Percentiles rank a stretch among this genome's conserved stretches.
Conservation (phyloP, 1,139 yeast species). For the Yamadazyma friedrichii region DNA sequence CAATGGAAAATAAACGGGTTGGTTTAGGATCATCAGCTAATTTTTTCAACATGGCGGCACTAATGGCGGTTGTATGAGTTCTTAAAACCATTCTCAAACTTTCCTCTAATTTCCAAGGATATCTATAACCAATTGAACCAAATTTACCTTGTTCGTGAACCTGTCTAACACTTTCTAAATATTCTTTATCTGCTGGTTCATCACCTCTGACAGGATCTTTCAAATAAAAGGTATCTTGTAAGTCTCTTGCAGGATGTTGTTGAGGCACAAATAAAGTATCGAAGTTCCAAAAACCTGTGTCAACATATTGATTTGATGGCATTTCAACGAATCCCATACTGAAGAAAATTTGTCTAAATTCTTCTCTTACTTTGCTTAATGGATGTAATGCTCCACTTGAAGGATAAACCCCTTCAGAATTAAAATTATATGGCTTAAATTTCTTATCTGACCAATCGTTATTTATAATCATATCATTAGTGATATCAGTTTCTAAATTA, state of each 20-base stretch:
- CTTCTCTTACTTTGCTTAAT: conserved; percentile 92
- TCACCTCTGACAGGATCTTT: conserved; percentile 85
- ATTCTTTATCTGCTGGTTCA: conserved; percentile 75
- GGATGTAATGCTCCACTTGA: conserved; percentile 95
- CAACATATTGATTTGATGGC: conserved; percentile 98
- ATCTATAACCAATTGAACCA: conserved; percentile 97
- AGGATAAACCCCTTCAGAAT: conserved; percentile 89
- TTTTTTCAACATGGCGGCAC: conserved; percentile 82
- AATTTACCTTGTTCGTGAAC: conserved; percentile 90
- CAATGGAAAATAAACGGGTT: conserved; percentile 89
- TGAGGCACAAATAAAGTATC: conserved; percentile 96
- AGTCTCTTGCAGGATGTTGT: conserved; percentile 99
- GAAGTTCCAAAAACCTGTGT: conserved; percentile 98
- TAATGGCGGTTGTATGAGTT: conserved; percentile 96
- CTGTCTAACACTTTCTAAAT: conserved; percentile 72
- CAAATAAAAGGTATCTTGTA: conserved; percentile 96
- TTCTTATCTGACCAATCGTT: conserved; percentile 82
- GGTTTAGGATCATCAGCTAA: conserved; percentile 91
- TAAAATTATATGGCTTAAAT: conserved; percentile 94
- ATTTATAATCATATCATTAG: conserved; percentile 81
- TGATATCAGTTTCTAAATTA: conserved; percentile 87
- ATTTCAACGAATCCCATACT: conserved; percentile 97
- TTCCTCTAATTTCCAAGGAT: conserved; percentile 94
- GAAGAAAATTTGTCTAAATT: conserved; percentile 95
- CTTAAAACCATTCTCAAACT: conserved; percentile 88